These are phyloP conservation scores for Fusarium sp. DNA, from an alignment of 2,329 filamentous ascomycete species.

Conservation along the genomic window DNA sequence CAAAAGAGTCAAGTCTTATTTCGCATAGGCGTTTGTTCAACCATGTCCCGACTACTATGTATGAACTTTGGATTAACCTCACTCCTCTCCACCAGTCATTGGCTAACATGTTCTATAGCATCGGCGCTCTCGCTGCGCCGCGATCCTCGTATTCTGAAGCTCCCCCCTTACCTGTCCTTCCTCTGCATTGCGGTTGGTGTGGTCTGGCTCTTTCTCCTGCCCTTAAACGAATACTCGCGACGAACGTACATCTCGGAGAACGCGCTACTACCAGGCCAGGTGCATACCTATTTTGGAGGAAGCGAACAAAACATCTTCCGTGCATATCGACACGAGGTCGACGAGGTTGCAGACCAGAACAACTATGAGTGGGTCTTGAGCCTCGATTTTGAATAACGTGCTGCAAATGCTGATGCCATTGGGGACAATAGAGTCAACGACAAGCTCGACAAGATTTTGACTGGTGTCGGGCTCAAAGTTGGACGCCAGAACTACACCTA, in stretches of 20 bases:
- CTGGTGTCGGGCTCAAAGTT: slow-evolving; percentile 85
- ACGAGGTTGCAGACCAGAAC: slow-evolving; percentile 67
- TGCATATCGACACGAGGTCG: slow-evolving; percentile 88
- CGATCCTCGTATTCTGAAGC: slow-evolving; percentile 83
- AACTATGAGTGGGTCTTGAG: slow-evolving; percentile 64
- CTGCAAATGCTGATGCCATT: background rate
- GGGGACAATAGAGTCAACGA: slow-evolving; percentile 68
- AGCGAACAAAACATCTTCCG: slow-evolving; percentile 96
- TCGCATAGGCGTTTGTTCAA: slow-evolving; percentile 28
- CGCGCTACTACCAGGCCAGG: slow-evolving; percentile 92
- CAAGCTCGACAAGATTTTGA: slow-evolving; percentile 80
- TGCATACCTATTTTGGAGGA: slow-evolving; percentile 97
- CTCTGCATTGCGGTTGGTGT: slow-evolving; percentile 88
- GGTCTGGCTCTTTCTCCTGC: slow-evolving; percentile 89
- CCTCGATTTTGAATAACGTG: background rate
- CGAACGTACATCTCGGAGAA: slow-evolving; percentile 98
- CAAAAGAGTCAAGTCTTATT: slow-evolving; percentile 21
- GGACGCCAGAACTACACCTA: slow-evolving; percentile 92
- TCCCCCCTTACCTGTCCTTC: slow-evolving; percentile 89
- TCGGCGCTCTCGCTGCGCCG: slow-evolving; percentile 78
- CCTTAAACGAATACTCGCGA: slow-evolving; percentile 90
- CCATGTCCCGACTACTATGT: slow-evolving; percentile 69
- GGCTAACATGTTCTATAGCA: slow-evolving; percentile 55
- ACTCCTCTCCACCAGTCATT: background rate
- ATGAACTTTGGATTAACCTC: slow-evolving; percentile 56